Evolutionary conservation across 1,284 basidiomycete genomes (phyloP).

Genomic region (Apiotrichum gracile): DNA sequence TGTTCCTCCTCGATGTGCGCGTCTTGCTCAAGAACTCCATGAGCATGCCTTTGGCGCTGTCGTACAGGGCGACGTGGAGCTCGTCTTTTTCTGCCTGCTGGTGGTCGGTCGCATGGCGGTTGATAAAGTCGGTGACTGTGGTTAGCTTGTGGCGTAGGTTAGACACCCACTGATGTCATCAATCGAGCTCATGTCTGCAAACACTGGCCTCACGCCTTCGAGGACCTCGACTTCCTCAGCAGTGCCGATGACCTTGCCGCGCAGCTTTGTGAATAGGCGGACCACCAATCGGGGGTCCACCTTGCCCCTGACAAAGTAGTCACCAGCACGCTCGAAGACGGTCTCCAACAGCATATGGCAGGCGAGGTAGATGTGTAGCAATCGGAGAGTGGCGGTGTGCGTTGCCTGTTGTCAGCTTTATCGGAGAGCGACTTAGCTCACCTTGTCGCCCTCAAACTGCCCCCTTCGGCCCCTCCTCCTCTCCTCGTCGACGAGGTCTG

Average conservation of each 20-base stretch:
- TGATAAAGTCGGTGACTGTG: constrained; percentile 8
- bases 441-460: constrained; percentile 41
- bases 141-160: background rate
- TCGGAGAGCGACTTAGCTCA: constrained; percentile 7
- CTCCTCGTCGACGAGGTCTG: constrained; percentile 42
- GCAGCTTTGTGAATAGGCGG: constrained; percentile 42
- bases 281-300: constrained; percentile 46
- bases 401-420: constrained; percentile 26
- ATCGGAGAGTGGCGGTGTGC: constrained; percentile 40
- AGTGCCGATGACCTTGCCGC: constrained; percentile 38
- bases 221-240: constrained; percentile 44
- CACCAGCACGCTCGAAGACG: constrained; percentile 46
- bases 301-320: constrained; percentile 42
- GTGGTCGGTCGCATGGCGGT: constrained; percentile 2
- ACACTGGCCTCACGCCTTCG: constrained; percentile 37
- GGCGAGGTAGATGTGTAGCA: constrained; percentile 46
- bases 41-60: constrained; percentile 43
- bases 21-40: constrained; percentile 46
- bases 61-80: constrained; percentile 30
- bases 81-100: constrained; percentile 11
- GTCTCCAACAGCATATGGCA: constrained; percentile 42
- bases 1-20: constrained; percentile 39
- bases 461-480: constrained; percentile 37
- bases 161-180: constrained; percentile 46
- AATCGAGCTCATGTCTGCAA: constrained; percentile 32